Evolutionary conservation across 306 rosid species (phyloP), one percentile per base, ranked within the genome.

Genomic region (Ceratonia siliqua): DNA sequence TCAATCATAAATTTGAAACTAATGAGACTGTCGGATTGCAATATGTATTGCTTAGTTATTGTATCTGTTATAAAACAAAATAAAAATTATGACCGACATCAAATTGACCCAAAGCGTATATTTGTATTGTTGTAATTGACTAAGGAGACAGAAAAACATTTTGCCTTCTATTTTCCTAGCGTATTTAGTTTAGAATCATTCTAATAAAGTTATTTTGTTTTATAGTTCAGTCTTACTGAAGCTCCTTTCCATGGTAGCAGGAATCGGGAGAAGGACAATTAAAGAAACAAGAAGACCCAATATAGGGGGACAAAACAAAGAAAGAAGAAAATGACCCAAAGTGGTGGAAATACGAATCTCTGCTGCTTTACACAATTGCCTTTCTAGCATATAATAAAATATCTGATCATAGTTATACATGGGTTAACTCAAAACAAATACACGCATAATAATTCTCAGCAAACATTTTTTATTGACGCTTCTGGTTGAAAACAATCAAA

Each of bases 301-400:
- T 3, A 0, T 27, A 53, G 0, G 22, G 36, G 57, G 28, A 33
- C 64, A 53, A 12, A 14, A 8, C 15, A 64, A 38, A 63, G 12
- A 20, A 50, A 50, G 57, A 54, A 64, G 57, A 65, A 66, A 54
- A 18, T 30, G 58, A 76, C 45, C 17, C 25, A 64, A 50, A 63
- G 64, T 49, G 24, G 79, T 8, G 73, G 25, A 39, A 17, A 50
- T 20, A 27, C 24, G 57, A 38, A 53, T 75, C 72, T 75, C 10
- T 3, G 46, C 46, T 42, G 33, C 18, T 61, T 61, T 61, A 46
- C 22, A 39, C 28, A 9, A 32, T 35, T 50, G 24, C 56, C 27
- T 50, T 50, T 49, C 56, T 2, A 20, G 56, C 33, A 22, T 21
- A 35, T 9, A 48, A 73, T 20, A 21, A 21, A 21, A 30, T 33